These are phyloP conservation scores for Phaeotremella skinneri DNA, from an alignment of 768 basidiomycete species.

Conservation along the genomic window DNA sequence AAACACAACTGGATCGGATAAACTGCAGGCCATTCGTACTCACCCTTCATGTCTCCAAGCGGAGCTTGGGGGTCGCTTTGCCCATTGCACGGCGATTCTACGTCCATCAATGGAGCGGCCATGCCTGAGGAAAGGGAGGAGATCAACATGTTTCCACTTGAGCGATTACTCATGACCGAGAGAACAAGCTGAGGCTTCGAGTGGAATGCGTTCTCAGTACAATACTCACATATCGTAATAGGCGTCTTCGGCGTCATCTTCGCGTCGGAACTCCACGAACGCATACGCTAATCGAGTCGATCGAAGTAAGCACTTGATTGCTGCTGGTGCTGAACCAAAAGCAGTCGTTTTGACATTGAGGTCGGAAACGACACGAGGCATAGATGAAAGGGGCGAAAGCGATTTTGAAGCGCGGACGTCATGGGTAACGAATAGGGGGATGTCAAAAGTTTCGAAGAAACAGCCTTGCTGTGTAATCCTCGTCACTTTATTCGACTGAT, in stretches of 20 bases:
- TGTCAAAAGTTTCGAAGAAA: too few species aligned
- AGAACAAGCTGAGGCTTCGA: neutral
- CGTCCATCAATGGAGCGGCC: constrained; percentile 71
- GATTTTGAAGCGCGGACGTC: too few species aligned
- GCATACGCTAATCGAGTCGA: constrained; percentile 62
- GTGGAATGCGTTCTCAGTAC: neutral
- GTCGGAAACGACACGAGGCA: too few species aligned
- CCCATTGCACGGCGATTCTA: constrained; percentile 67
- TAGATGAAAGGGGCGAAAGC: too few species aligned
- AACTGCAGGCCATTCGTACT: constrained; percentile 58
- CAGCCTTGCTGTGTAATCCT: too few species aligned
- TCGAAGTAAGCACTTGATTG: constrained; percentile 14
- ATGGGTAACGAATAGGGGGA: too few species aligned
- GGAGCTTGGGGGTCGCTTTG: constrained; percentile 74
- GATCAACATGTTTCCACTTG: constrained; percentile 1
- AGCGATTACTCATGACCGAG: too few species aligned
- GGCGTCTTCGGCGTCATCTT: constrained; percentile 75
- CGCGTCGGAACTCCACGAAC: constrained; percentile 77
- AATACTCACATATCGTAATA: constrained; percentile 73
- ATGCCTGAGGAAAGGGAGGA: constrained; percentile 58
- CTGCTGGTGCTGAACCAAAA: neutral
- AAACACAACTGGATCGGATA: constrained; percentile 16
- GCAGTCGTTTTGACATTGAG: too few species aligned
- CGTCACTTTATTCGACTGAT: too few species aligned
- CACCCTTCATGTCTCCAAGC: constrained; percentile 68